Evolutionary conservation across 305 asterid genomes (phyloP).

Genomic region (Withania somnifera): DNA sequence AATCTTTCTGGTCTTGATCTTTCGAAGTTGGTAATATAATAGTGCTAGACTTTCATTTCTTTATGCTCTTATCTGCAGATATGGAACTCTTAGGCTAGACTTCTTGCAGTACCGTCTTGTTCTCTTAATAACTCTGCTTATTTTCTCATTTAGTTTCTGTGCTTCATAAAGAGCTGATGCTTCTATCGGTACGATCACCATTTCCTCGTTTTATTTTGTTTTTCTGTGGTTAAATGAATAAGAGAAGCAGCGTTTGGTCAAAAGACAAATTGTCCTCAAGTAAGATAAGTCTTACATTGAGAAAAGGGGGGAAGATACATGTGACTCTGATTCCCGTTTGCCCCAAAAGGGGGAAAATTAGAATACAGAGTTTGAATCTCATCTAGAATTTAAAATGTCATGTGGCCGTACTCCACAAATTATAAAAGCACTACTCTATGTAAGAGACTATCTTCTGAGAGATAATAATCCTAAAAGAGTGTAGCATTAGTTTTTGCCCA

Average conservation of each 20-base stretch:
- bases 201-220: background rate
- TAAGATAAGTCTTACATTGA: too few species aligned
- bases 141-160: background rate
- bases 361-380: too few species aligned
- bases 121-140: background rate
- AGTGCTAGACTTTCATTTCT: constrained; percentile 1
- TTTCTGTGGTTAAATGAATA: background rate
- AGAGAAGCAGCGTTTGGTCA: background rate
- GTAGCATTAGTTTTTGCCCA: too few species aligned
- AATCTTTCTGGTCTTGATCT: constrained; percentile 92
- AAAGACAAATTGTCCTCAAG: too few species aligned
- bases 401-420: too few species aligned
- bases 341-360: too few species aligned
- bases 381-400: too few species aligned
- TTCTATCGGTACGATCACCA: background rate
- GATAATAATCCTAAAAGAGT: too few species aligned
- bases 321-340: too few species aligned
- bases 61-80: background rate
- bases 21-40: constrained; percentile 63
- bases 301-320: too few species aligned
- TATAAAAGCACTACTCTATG: too few species aligned
- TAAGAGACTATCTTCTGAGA: too few species aligned
- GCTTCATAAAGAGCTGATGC: background rate
- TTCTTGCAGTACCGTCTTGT: background rate
- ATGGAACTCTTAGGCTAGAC: background rate